Evolutionary conservation across 306 rosid species (phyloP).

Genomic region (Mucuna pruriens): DNA sequence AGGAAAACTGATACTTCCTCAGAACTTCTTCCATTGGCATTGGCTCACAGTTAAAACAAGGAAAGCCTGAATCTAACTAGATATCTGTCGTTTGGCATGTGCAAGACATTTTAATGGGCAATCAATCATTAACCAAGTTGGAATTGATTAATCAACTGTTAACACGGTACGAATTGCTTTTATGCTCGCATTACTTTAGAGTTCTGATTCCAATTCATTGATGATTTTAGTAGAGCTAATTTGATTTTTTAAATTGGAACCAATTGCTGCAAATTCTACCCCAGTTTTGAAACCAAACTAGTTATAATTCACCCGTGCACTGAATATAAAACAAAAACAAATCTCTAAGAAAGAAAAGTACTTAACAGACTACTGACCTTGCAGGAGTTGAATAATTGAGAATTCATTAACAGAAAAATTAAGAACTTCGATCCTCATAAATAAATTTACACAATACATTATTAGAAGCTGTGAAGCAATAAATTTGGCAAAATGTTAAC

Average conservation of each 20-base stretch:
- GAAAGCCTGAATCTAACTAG: background rate
- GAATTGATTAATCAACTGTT: background rate
- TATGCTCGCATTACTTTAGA: background rate
- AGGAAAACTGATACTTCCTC: background rate
- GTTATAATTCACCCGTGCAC: background rate
- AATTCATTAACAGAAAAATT: background rate
- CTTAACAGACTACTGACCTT: background rate
- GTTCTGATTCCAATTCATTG: background rate
- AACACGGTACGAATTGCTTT: background rate
- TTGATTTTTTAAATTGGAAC: background rate
- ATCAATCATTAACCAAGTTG: no score
- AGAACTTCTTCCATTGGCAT: background rate
- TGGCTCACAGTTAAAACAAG: background rate
- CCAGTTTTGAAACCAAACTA: background rate
- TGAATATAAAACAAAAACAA: background rate
- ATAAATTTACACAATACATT: conserved; percentile 39
- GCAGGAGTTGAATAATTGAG: background rate
- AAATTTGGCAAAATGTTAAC: conserved; percentile 37
- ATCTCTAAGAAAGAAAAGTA: background rate
- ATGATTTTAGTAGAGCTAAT: background rate
- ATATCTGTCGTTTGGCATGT: background rate
- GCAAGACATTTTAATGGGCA: background rate
- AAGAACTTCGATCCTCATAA: background rate
- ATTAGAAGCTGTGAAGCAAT: conserved; percentile 28
- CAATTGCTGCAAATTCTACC: background rate